Base-by-base conservation (phyloP, 129 eudicot genomes). In the Flaveria ramosissima region DNA sequence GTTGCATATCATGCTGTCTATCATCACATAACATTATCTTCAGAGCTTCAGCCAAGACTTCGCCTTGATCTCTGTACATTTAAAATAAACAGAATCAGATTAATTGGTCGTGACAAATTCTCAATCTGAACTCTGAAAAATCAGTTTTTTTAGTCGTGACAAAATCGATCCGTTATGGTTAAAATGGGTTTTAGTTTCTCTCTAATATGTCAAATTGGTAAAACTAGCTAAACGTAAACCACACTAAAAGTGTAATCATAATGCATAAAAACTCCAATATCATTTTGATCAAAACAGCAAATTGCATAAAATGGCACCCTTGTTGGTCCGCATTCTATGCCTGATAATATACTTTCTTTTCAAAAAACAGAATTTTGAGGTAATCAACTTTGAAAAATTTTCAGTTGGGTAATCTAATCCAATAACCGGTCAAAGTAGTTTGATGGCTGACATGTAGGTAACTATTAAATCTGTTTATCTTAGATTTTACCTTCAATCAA, bases 1-100 rank as follows among this genome's bases (percentile, higher is more conserved):
- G 81, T 82, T 93, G 98, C 95, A 88, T 90, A 77, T 93, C 98
- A 80, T 93, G 96, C 70, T 93, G 98, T 83, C 98, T 85, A 67
- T 88, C 98, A 81, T 93, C 98, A 73, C 96, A 93, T 56, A 93
- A 69, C 95, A 93, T 93, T 68, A 90, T 78, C 90, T 90, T 93
- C 74, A 93, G 63, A 20, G 98, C 95, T 84, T 93, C 98, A 67
- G 96, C 92, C 52, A 93, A 87, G 4, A 90, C 83, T 67, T 88
- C 96, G 20, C 98, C 98, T 26, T 88, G 77, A 83, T 93, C 98
- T 89, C 96, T 93, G 87, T 48, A 70, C 10, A 78, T 45, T 36
- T 12, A 15, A 9, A 23, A 66, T 39, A n/a, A 70, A 8, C 14
- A 47, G 36, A 30, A 30, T 48, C 7, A 30, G 36, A 10, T n/a